Evolutionary conservation across 345 rosid species (phyloP).

Genomic region (Excoecaria cochinchinensis): DNA sequence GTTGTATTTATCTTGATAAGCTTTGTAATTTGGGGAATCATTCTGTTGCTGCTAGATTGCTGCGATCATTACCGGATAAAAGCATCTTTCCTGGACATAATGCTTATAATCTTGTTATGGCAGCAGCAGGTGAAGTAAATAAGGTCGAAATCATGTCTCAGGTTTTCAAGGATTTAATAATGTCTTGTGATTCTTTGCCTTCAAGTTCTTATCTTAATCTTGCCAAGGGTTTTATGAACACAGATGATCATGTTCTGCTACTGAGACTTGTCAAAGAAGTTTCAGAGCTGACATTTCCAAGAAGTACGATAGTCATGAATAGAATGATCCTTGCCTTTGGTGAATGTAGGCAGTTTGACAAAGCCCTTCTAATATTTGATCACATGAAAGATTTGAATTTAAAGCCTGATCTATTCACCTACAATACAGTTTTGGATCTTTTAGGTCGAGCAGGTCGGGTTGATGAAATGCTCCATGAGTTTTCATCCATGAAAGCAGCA

Average conservation of each 20-base stretch:
- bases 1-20: slow-evolving; percentile 32
- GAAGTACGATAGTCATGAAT: slow-evolving; percentile 45
- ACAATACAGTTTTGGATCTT: slow-evolving; percentile 64
- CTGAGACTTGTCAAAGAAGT: slow-evolving; percentile 51
- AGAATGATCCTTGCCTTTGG: slow-evolving; percentile 62
- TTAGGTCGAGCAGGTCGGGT: slow-evolving; percentile 60
- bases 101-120: slow-evolving; percentile 43
- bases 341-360: slow-evolving; percentile 62
- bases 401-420: slow-evolving; percentile 67
- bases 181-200: slow-evolving; percentile 44
- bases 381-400: slow-evolving; percentile 43
- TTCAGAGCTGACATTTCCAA: slow-evolving; percentile 39
- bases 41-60: slow-evolving; percentile 45
- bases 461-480: slow-evolving; percentile 54
- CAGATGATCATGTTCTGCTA: slow-evolving; percentile 39
- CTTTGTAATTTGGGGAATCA: slow-evolving; percentile 50
- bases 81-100: slow-evolving; percentile 34
- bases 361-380: slow-evolving; percentile 57
- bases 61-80: slow-evolving; percentile 40
- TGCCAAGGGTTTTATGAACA: slow-evolving; percentile 53
- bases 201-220: slow-evolving; percentile 50
- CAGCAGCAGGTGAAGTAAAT: slow-evolving; percentile 36
- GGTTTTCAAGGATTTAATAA: slow-evolving; percentile 47
- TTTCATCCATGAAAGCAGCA: slow-evolving; percentile 63
- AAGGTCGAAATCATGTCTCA: slow-evolving; percentile 35